These are phyloP conservation scores for Lachancea nothofagi DNA, from an alignment of 805 yeast genomes.

Conservation along the genomic window DNA sequence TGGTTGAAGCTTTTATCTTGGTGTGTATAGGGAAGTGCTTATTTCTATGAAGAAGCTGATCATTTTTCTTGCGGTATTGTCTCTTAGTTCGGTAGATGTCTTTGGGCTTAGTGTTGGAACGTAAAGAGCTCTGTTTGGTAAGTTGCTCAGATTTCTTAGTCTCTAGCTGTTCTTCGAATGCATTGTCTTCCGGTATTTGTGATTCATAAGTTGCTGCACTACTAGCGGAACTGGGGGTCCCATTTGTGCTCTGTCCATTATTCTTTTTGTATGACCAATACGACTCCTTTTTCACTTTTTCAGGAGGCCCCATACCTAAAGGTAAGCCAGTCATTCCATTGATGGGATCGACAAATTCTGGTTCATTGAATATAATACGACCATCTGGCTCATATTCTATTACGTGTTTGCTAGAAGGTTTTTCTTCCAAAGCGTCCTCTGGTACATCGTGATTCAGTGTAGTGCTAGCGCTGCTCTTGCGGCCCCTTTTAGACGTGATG, in stretches of 20 bases:
- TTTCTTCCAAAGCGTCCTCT: not conserved
- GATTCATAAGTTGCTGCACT: slow-evolving; percentile 31
- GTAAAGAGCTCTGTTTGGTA: slow-evolving; percentile 31
- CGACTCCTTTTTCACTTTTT: slow-evolving; percentile 51
- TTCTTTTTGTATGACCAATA: slow-evolving; percentile 42
- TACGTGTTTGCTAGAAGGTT: not conserved
- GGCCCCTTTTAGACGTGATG: not conserved
- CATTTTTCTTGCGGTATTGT: slow-evolving; percentile 1
- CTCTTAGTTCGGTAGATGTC: slow-evolving; percentile 17
- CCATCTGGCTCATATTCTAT: slow-evolving; percentile 15
- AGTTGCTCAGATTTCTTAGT: slow-evolving; percentile 34
- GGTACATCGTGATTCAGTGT: not conserved
- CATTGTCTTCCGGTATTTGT: slow-evolving; percentile 27
- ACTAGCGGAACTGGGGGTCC: slow-evolving; percentile 22
- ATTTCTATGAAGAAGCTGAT: not conserved
- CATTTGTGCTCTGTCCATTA: slow-evolving; percentile 14
- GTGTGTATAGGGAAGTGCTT: slow-evolving; percentile 13
- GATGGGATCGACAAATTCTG: slow-evolving; percentile 47
- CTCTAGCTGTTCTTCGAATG: slow-evolving; percentile 24
- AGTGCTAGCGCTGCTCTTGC: not conserved
- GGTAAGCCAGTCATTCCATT: slow-evolving; percentile 71
- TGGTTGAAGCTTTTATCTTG: slow-evolving; percentile 17
- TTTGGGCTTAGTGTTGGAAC: slow-evolving; percentile 19
- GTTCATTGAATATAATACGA: slow-evolving; percentile 41
- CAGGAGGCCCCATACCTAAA: slow-evolving; percentile 60